Evolutionary conservation across 768 basidiomycete genomes (phyloP).

Genomic region (Mycena pura): DNA sequence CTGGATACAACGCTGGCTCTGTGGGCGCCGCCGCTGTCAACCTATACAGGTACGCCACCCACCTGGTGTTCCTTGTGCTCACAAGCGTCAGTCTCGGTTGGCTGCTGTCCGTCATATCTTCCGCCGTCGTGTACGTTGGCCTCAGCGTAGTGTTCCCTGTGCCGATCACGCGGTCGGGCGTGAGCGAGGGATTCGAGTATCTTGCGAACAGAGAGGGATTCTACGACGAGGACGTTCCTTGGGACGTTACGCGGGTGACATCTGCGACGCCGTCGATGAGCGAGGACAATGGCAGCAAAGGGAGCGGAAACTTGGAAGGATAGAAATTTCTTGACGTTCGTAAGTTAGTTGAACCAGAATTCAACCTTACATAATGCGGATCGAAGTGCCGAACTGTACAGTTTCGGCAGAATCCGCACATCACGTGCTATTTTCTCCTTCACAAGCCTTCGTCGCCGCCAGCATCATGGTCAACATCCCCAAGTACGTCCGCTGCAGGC

Average conservation of each 20-base stretch:
- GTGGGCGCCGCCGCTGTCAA: slow-evolving; percentile 17
- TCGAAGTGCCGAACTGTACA: no score
- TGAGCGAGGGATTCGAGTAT: slow-evolving; percentile 14
- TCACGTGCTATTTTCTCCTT: neutral
- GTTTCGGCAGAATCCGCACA: no score
- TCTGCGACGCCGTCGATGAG: slow-evolving; percentile 6
- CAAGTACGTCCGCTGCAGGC: slow-evolving; percentile 66
- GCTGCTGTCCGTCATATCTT: slow-evolving; percentile 20
- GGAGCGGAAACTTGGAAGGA: neutral
- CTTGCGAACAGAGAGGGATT: slow-evolving; percentile 24
- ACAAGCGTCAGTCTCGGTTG: slow-evolving; percentile 12
- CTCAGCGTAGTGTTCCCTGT: slow-evolving; percentile 25
- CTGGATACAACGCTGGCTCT: slow-evolving; percentile 13
- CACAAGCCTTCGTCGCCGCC: slow-evolving; percentile 42
- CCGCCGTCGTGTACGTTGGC: slow-evolving; percentile 11
- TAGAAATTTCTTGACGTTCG: no score
- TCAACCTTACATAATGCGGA: no score
- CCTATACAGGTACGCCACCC: slow-evolving; percentile 9
- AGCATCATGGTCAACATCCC: slow-evolving; percentile 91
- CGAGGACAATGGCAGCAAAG: slow-evolving; percentile 9
- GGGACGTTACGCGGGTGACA: slow-evolving; percentile 17
- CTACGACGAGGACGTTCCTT: slow-evolving; percentile 25
- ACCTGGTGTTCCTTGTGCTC: neutral
- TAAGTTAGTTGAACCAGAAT: no score
- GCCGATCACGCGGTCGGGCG: neutral